Evolutionary conservation across 1,284 basidiomycete species (phyloP).

Genomic region (Cryptococcus sp.): DNA sequence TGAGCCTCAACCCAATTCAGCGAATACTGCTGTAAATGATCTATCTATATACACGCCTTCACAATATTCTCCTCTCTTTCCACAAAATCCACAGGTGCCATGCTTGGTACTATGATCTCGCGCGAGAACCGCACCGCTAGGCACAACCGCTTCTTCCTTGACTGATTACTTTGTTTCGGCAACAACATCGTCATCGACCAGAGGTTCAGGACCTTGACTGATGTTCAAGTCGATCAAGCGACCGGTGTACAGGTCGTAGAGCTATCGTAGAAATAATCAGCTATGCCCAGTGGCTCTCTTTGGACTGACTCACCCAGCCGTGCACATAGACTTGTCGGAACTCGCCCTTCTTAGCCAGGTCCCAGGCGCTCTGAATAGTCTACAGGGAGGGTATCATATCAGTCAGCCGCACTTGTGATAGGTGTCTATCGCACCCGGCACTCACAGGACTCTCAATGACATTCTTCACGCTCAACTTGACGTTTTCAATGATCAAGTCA

Average conservation of each 20-base stretch:
- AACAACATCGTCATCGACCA: conserved; percentile 8
- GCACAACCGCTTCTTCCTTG: no score
- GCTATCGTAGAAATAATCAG: conserved; percentile 26
- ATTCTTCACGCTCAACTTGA: conserved; percentile 72
- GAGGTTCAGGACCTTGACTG: conserved; percentile 31
- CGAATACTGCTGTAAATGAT: no score
- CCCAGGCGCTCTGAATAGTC: conserved; percentile 72
- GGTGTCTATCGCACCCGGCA: background rate
- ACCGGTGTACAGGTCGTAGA: conserved; percentile 74
- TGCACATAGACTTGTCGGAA: conserved; percentile 64
- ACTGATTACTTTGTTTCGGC: no score
- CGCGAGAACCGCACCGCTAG: no score
- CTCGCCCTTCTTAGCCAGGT: conserved; percentile 57
- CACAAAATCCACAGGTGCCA: no score
- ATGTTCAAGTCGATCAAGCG: conserved; percentile 68
- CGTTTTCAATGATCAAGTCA: conserved; percentile 71
- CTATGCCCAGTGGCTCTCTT: background rate
- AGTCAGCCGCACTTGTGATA: no score
- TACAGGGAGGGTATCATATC: conserved; percentile 21
- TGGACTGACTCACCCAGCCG: conserved; percentile 61
- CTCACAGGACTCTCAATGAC: conserved; percentile 60
- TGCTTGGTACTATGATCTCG: no score
- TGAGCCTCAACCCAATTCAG: no score
- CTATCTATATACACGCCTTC: no score
- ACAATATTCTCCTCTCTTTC: no score